Evolutionary conservation across 78 protist species (phyloP), one percentile per base, ranked within the genome.

Genomic region (Monosiga brevicollis): DNA sequence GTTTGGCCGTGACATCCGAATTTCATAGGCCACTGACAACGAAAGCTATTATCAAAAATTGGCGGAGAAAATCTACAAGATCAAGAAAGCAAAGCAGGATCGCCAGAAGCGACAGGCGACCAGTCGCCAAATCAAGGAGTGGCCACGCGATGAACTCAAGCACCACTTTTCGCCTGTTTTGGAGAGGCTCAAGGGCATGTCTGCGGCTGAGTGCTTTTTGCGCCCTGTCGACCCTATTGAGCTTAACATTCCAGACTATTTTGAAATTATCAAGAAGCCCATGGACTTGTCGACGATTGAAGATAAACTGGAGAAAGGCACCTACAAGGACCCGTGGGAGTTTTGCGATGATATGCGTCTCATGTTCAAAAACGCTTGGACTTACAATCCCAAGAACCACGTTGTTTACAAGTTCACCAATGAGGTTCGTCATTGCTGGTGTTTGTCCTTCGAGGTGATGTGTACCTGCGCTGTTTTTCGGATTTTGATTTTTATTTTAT

Each of bases 201-300:
- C 37, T 15, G 86, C 40, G 54, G 79, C 87, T 29, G 71, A 43
- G 76, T 83, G 82, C 0, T 89, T 89, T 80, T 0, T 15, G 20
- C 81, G n/a, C 77, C 89, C 89, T 11, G 92, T 84, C 29, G 80
- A 49, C 73, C 20, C 32, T 15, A 1, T 10, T 81, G 42, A 76
- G 81, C 38, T 89, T 29, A 32, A 43, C n/a, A 76, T 82, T 25
- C 77, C 76, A 9, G 62, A 43, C 55, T 90, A 90, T 37, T 85
- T 78, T 24, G 35, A 71, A 62, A 24, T 90, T 24, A 43, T 90
- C 86, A 70, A 87, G 82, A 43, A 84, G 15, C 93, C 93, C 24
- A 90, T 90, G 93, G 93, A 90, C 77, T 71, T 90, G 0, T 82
- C 83, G 76, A 84, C 86, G 22, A 54, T 84, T 29, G 41, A 35